Base-by-base conservation (phyloP, 225 moss, liverwort and hornwort species). In the Bryum argenteum region DNA sequence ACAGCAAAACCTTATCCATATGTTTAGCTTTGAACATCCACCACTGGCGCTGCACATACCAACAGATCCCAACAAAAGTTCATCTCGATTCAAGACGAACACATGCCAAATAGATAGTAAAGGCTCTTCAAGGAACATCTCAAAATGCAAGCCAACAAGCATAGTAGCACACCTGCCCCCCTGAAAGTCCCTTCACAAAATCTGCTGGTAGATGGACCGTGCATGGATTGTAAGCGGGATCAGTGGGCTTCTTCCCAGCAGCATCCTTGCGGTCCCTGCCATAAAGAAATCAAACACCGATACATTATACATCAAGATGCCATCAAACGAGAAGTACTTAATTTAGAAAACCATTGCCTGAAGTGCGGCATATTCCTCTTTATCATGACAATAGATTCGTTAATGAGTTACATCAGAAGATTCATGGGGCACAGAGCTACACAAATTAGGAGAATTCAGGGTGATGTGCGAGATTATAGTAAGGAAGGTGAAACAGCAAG, bases 1-100 rank as follows among this genome's bases (percentile, higher is more conserved):
- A 99, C 57, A 99, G 67, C 13, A 99, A 82, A 70, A 99, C 85
- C 71, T 99, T 99, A 65, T 99, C 98, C 98, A 99, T 94, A 67
- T 99, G 94, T 71, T 85, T 82, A 62, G 92, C 86, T 81, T 99
- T 99, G 26, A 99, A 90, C 77, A 87, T 81, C 98, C 98, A 99
- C 98, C 98, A 99, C 82, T 99, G 98, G 42, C 94, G 92, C 98
- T 99, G 92, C 81, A 87, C 56, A 77, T 67, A 41, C 58, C 80
- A 75, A 61, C 40, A 66, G 53, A 73, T 74, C 18, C 43, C 62
- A 62, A 57, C 50, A 14, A 43, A 77, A 71, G 47, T n/a, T 16
- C 21, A 78, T 43, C 59, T 56, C 40, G 64, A 45, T 59, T 61
- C 59, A 71, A 33, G 26, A 48, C 20, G 57, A 54, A 66, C 26